Evolutionary conservation across 306 rosid genomes (phyloP).

Genomic region (Sesbania bispinosa): DNA sequence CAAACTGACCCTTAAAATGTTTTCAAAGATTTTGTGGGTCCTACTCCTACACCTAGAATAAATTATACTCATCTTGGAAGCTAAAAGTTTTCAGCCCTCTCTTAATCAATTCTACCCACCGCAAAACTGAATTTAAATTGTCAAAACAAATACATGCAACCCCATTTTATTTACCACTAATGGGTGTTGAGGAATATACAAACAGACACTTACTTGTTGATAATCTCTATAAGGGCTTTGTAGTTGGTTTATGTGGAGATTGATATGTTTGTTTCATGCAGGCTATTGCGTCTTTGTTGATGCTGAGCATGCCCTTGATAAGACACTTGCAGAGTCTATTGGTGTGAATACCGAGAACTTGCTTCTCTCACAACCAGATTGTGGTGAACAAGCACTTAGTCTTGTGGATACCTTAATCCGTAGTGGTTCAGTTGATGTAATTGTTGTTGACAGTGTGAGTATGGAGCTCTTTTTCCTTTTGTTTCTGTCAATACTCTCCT

Average conservation of each 20-base stretch:
- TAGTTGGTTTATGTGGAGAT: not conserved
- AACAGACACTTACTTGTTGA: not conserved
- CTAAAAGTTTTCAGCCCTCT: not conserved
- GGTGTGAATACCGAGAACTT: conserved; percentile 74
- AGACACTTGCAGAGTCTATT: conserved; percentile 68
- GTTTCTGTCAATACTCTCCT: not conserved
- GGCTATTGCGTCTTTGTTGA: conserved; percentile 86
- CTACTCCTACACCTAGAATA: not conserved
- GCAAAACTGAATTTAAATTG: not conserved
- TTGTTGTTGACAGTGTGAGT: conserved; percentile 96
- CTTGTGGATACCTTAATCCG: conserved; percentile 85
- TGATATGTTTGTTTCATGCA: conserved; percentile 28
- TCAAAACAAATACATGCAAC: not conserved
- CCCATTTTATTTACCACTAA: not conserved
- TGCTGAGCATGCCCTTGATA: conserved; percentile 97
- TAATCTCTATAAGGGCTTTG: not conserved
- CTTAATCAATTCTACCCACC: no score
- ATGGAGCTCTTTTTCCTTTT: conserved; percentile 25
- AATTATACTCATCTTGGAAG: not conserved
- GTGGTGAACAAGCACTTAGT: conserved; percentile 93
- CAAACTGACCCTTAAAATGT: no score
- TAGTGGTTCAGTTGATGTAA: conserved; percentile 91
- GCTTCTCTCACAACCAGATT: conserved; percentile 92
- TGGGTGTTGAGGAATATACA: not conserved
- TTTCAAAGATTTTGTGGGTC: not conserved